These are phyloP conservation scores for Pyrenula aspistea DNA, from an alignment of 495 filamentous ascomycete species.

Conservation along the genomic window DNA sequence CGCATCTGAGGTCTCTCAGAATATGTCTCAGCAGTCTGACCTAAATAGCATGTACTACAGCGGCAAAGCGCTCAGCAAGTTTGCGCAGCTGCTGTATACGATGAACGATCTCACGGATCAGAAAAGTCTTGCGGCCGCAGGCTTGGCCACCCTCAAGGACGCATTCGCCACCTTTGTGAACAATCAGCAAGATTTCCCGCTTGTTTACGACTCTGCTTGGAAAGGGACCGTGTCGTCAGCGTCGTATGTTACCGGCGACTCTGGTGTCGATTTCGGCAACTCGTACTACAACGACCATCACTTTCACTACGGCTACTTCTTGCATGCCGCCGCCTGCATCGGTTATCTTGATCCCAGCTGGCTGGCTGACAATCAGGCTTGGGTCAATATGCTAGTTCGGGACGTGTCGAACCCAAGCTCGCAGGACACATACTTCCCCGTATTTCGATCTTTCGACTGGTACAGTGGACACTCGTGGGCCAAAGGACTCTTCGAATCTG, in stretches of 20 bases:
- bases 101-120: constrained; percentile 55
- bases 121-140: constrained; percentile 40
- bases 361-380: constrained; percentile 61
- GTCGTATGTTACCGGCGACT: constrained; percentile 61
- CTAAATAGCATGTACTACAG: constrained; percentile 90
- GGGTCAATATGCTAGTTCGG: constrained; percentile 67
- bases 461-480: constrained; percentile 95
- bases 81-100: constrained; percentile 60
- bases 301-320: constrained; percentile 85
- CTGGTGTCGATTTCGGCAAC: constrained; percentile 69
- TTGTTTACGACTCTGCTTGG: constrained; percentile 78
- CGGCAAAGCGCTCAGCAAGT: constrained; percentile 87
- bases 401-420: constrained; percentile 67
- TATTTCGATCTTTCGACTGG: constrained; percentile 85
- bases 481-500: constrained; percentile 83
- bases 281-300: constrained; percentile 93
- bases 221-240: constrained; percentile 75
- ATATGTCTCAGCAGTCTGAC: constrained; percentile 58
- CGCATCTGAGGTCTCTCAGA: constrained; percentile 54
- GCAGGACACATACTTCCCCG: constrained; percentile 67
- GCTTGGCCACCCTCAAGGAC: constrained; percentile 55
- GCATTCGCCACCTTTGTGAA: constrained; percentile 65
- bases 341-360: constrained; percentile 68
- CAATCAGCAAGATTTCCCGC: constrained; percentile 65
- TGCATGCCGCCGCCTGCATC: constrained; percentile 79